Base-by-base conservation (phyloP, 2,329 filamentous ascomycete species). In the Sporothrix dimorphospora region DNA sequence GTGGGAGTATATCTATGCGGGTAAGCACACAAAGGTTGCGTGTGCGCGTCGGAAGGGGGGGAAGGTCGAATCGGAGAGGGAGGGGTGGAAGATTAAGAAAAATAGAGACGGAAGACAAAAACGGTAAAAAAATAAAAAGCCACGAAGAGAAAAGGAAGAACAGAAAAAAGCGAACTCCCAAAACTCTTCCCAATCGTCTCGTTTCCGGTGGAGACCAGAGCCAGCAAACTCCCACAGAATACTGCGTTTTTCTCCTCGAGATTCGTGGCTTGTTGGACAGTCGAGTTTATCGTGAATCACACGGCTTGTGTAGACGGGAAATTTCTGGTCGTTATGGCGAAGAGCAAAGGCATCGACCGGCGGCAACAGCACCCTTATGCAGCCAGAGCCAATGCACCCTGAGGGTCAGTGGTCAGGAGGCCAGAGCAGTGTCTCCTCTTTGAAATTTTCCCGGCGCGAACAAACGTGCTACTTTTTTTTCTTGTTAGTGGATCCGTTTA, bases 401-500 rank as follows among this genome's bases (percentile, higher is more conserved):
- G 70, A 73, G 55, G 68, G 71, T 40, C 66, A 72, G 53, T 59
- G 68, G 21, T 49, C 38, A 61, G 68, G 38, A 51, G 69, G 69
- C 53, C 57, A 45, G 9, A 49, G 69, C 45, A 61, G 24, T 42
- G 30, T 65, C 63, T 70, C 40, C 49, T 53, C 21, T 47, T 69
- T 67, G 16, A 67, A 67, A 49, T 49, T 57, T 71, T 59, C 69
- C 47, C 55, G 57, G 72, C 59, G 53, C 45, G 40, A 51, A 70
- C 49, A 69, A 71, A 69, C 66, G 70, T 67, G 70, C 59, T 70
- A 16, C 45, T 40, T 63, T 67, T 75, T 76, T 76, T 70, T 75
- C 76, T 76, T 77, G 77, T 77, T 76, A 78, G 78, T 78, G 78
- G 74, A 69, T 61, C 71, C 30, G 42, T 55, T 49, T 47, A 71